Evolutionary conservation across 257 asterid genomes (phyloP), one percentile per base, ranked within the genome.

Genomic region (Nicotiana benthamiana): DNA sequence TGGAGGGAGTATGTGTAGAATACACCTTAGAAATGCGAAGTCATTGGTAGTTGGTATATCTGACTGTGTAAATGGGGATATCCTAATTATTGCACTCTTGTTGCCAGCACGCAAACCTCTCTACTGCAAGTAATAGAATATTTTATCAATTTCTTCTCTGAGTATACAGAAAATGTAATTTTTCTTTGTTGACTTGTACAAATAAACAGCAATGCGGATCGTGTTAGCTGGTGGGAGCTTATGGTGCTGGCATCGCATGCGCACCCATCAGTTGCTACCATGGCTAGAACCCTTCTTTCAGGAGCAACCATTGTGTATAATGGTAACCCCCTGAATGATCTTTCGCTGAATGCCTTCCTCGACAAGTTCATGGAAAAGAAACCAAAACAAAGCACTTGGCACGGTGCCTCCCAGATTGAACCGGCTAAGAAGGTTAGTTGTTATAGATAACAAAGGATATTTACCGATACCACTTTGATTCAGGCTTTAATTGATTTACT

Each of bases 361-460:
- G 97, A 95, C 89, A 95, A 95, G 87, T 91, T 95, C 88, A 93
- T 93, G 97, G 99, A 95, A 86, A 95, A 93, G 93, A 95, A 92
- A 86, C 95, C 99, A 61, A 93, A 88, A 84, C 94, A 89, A 80
- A 89, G 75, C 77, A 84, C 91, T 51, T 95, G 99, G 99, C 99
- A 93, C 24, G 99, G 97, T 64, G 93, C 92, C 81, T 91, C 98
- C 51, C 89, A 92, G 75, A 93, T 95, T 79, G 98, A 93, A 88
- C 99, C 99, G 12, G 86, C 96, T 52, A 92, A 93, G 90, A 95
- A 95, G 97, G 98, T 93, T 54, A 62, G 88, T 78, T 27, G 46
- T 10, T 7, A 20, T 48, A 4, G 61, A 15, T 51, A 4, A 48
- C 61, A 74, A 15, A 6, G 36, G 11, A 70, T 20, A 20, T 12